These are phyloP conservation scores for Amphichorda felina DNA, from an alignment of 2,329 filamentous ascomycete genomes.

Conservation along the genomic window DNA sequence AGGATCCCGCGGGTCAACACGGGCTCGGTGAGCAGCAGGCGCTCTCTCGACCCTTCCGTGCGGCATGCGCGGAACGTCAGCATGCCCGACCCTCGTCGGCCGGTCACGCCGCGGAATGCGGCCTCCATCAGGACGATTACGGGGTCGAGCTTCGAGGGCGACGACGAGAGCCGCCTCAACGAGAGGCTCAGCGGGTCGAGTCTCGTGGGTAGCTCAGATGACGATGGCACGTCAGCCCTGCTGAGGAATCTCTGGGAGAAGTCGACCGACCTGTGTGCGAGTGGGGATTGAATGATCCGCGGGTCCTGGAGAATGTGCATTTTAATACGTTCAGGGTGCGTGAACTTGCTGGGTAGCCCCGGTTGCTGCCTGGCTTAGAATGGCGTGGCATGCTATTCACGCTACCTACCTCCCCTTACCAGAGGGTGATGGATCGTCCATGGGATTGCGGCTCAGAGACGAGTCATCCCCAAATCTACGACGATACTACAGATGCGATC, in stretches of 20 bases:
- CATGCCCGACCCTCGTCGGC: constrained; percentile 18
- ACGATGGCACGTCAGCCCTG: constrained; percentile 36
- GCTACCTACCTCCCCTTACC: too few relatives aligned
- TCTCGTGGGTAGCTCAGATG: constrained; percentile 34
- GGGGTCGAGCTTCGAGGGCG: constrained; percentile 32
- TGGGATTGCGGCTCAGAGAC: too few relatives aligned
- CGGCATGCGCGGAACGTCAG: constrained; percentile 27
- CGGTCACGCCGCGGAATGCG: constrained; percentile 17
- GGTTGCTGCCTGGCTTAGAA: too few relatives aligned
- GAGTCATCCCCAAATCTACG: too few relatives aligned
- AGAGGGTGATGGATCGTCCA: too few relatives aligned
- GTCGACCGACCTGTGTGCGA: constrained; percentile 43
- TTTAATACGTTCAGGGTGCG: too few relatives aligned
- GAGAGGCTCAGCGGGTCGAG: constrained; percentile 37
- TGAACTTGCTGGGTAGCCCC: too few relatives aligned
- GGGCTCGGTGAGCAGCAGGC: constrained; percentile 24
- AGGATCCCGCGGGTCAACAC: constrained; percentile 31
- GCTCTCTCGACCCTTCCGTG: constrained; percentile 14
- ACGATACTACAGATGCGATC: too few relatives aligned
- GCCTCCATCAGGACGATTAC: constrained; percentile 24
- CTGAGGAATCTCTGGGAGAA: constrained; percentile 52
- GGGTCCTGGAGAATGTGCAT: too few relatives aligned
- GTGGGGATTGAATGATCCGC: constrained; percentile 12
- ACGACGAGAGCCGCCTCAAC: constrained; percentile 27
- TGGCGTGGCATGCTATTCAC: too few relatives aligned